These are phyloP conservation scores for Reutealis trisperma DNA, from an alignment of 345 rosid genomes.

Conservation along the genomic window DNA sequence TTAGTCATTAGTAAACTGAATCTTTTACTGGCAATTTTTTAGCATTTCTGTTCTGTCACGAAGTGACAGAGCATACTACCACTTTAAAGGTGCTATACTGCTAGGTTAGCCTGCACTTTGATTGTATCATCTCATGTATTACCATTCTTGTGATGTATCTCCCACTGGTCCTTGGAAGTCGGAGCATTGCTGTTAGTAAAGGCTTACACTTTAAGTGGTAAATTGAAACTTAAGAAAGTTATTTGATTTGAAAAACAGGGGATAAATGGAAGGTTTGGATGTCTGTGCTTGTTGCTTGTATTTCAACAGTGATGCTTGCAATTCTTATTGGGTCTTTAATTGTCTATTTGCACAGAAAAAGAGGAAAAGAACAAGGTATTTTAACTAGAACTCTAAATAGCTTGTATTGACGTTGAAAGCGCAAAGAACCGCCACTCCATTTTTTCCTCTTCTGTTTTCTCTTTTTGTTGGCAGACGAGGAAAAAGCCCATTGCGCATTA, in stretches of 20 bases:
- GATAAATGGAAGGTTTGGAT: slow-evolving; percentile 24
- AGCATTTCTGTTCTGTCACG: not conserved
- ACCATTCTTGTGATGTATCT: too few relatives aligned
- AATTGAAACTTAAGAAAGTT: not conserved
- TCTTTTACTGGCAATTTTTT: not conserved
- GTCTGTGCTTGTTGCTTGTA: slow-evolving; percentile 1
- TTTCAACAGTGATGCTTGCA: slow-evolving; percentile 7
- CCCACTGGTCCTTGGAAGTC: too few relatives aligned
- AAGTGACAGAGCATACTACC: too few relatives aligned
- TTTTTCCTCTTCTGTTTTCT: not conserved
- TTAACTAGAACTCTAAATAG: not conserved
- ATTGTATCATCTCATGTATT: too few relatives aligned
- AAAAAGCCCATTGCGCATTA: slow-evolving; percentile 18
- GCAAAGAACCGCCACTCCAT: not conserved
- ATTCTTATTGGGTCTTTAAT: slow-evolving; percentile 24
- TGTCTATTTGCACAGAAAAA: slow-evolving; percentile 12
- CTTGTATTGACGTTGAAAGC: not conserved
- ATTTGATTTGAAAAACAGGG: slow-evolving; percentile 23
- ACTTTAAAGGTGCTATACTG: too few relatives aligned
- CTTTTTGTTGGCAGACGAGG: slow-evolving; percentile 17
- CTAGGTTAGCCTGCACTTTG: too few relatives aligned
- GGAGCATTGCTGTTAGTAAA: too few relatives aligned
- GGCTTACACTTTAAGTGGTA: too few relatives aligned
- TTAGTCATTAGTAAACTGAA: not conserved
- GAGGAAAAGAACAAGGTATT: not conserved